Conservation (phyloP, 1,284 basidiomycete species). For the Ustilago xerochloae region DNA sequence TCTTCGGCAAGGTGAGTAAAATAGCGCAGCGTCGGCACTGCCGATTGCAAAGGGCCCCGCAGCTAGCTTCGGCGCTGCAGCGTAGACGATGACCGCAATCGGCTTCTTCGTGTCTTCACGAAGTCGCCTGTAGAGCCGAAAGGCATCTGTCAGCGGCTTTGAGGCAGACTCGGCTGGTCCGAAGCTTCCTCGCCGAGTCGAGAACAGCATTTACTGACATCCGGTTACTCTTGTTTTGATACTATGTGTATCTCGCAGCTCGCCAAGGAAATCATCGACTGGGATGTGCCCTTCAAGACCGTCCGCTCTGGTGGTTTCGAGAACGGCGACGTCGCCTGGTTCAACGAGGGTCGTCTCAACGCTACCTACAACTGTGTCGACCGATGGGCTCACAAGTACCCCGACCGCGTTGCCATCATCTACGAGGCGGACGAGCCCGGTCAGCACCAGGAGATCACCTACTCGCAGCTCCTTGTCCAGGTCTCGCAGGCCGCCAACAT, state of each 20-base stretch:
- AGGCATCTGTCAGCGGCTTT: background rate
- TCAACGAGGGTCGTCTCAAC: conserved; percentile 72
- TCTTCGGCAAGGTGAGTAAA: conserved; percentile 59
- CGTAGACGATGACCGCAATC: too few species aligned
- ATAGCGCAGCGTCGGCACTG: background rate
- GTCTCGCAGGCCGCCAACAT: conserved; percentile 92
- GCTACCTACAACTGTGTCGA: conserved; percentile 98
- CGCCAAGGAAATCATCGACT: conserved; percentile 83
- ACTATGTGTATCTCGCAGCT: conserved; percentile 71
- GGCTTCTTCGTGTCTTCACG: too few species aligned
- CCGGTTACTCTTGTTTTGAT: background rate
- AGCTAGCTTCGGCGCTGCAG: too few species aligned
- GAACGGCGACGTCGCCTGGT: conserved; percentile 92
- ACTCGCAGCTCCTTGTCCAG: conserved; percentile 80
- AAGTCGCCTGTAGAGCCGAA: background rate
- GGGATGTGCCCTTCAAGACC: conserved; percentile 91
- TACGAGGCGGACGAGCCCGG: conserved; percentile 97
- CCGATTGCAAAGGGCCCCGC: background rate
- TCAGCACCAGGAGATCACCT: conserved; percentile 81
- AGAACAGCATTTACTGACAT: background rate
- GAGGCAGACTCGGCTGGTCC: background rate
- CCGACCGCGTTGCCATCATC: conserved; percentile 94
- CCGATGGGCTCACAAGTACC: conserved; percentile 90
- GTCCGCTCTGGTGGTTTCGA: conserved; percentile 86
- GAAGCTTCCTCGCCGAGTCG: background rate